Percentiles rank a stretch among this genome's conserved stretches.
These are phyloP conservation scores for Maudiozyma barnettii DNA, from an alignment of 805 yeast species.

Conservation along the genomic window DNA sequence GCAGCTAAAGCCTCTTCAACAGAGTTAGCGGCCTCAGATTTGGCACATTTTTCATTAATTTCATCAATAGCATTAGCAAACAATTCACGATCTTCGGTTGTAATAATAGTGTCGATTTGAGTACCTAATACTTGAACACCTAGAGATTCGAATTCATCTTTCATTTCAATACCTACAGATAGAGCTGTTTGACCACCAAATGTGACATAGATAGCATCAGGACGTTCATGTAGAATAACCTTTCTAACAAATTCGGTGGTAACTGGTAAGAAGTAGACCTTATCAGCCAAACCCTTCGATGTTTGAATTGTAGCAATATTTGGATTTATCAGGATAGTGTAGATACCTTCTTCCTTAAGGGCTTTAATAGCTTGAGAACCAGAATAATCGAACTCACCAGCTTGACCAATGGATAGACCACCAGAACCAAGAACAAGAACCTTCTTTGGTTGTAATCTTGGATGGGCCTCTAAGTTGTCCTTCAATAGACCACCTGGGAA, in stretches of 20 bases:
- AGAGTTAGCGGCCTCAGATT: constrained; percentile 74
- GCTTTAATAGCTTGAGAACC: constrained; percentile 99
- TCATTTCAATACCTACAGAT: constrained; percentile 88
- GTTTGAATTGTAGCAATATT: constrained; percentile 98
- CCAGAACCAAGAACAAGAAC: constrained; percentile 95
- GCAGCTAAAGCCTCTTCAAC: constrained; percentile 79
- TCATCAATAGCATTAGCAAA: constrained; percentile 92
- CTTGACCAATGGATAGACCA: constrained; percentile 97
- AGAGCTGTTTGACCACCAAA: constrained; percentile 99
- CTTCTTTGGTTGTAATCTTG: constrained; percentile 77
- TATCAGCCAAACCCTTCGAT: constrained; percentile 94
- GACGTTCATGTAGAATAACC: constrained; percentile 88
- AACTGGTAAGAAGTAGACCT: constrained; percentile 96
- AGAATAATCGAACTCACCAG: constrained; percentile 98
- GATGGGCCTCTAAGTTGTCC: constrained; percentile 68
- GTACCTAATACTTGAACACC: constrained; percentile 95
- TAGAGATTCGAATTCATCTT: constrained; percentile 85
- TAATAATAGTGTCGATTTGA: constrained; percentile 88
- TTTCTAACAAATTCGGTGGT: constrained; percentile 93
- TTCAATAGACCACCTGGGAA: constrained; percentile 84
- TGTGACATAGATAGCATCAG: constrained; percentile 93
- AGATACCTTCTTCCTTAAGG: constrained; percentile 92
- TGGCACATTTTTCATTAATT: constrained; percentile 91
- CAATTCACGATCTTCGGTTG: constrained; percentile 96
- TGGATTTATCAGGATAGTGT: constrained; percentile 92